A percentile compares a stretch with the other conserved stretches of the same genome.
Conservation (phyloP, 345 rosid genomes). For the Camelina hispida region DNA sequence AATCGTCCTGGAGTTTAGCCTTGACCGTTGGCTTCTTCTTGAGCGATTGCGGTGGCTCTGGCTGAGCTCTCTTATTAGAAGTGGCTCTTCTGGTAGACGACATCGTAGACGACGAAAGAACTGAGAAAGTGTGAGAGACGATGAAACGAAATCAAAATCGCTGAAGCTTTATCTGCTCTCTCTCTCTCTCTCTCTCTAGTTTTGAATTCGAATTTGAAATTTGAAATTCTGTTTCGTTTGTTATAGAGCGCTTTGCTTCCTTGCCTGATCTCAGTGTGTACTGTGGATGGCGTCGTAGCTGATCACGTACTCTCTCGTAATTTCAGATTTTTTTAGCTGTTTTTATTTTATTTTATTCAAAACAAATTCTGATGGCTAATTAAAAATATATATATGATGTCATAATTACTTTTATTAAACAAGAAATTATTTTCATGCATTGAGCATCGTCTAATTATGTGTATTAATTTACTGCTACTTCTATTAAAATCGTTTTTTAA, state of each 20-base stretch:
- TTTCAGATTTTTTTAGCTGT: background rate
- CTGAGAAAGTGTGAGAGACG: slow-evolving; percentile 20
- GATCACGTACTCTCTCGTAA: background rate
- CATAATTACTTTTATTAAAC: background rate
- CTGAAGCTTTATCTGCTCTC: slow-evolving; percentile 4
- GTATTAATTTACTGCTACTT: background rate
- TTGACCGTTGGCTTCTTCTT: slow-evolving; percentile 49
- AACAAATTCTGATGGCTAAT: background rate
- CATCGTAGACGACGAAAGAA: slow-evolving; percentile 29
- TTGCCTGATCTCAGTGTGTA: background rate
- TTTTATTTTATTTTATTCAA: background rate
- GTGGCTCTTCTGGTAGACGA: slow-evolving; percentile 39
- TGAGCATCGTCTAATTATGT: background rate
- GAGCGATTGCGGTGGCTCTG: slow-evolving; percentile 47
- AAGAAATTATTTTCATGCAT: background rate
- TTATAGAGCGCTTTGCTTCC: background rate
- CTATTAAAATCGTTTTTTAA: background rate
- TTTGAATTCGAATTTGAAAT: slow-evolving; percentile 18
- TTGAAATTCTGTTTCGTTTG: slow-evolving; percentile 35
- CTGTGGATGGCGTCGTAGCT: slow-evolving; percentile 4
- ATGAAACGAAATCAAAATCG: slow-evolving; percentile 9
- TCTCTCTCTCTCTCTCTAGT: background rate
- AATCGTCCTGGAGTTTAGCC: slow-evolving; percentile 51
- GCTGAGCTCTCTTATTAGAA: slow-evolving; percentile 34
- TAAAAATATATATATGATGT: no score